Evolutionary conservation across 352 stramenopile genomes (phyloP), one percentile per base, ranked within the genome.

Genomic region (Phytophthora pini): DNA sequence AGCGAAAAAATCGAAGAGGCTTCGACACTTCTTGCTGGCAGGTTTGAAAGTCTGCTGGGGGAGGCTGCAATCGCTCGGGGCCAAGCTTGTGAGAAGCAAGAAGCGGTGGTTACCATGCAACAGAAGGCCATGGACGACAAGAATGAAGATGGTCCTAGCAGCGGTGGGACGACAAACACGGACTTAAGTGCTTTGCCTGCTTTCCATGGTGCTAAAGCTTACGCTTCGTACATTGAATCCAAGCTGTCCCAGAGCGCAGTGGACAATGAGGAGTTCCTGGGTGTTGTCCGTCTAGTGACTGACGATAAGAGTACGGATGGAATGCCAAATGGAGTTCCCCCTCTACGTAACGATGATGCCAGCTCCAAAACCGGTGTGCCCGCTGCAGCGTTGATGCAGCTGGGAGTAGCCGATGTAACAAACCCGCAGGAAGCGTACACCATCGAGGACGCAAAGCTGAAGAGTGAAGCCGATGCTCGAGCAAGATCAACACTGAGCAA

Each of bases 391-490:
- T 56, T 74, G 27, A 45, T 55, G 7, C 39, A 87, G 22, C 47
- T 89, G 3, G 80, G 94, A 50, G 79, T 82, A 24, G 55, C 78
- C 1, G 92, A 98, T 41, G 66, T 97, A n/a, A 49, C 62, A 10
- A 90, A 93, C 59, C 72, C 82, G 3, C 63, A 68, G 15, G 77
- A 86, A 27, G 87, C 87, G 9, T 98, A 98, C 73, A 97, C 88
- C 40, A 97, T 98, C 56, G 87, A 98, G 70, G 90, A 98, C 17
- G 90, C 87, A 40, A 96, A 97, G 56, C 74, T 95, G 7, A 94
- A 97, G 63, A 95, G 85, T 40, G 93, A 98, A 53, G 88, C 90
- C 4, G 90, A 98, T 54, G 84, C 84, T 4, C 74, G 76, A 10
- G 78, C 71, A 1, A 84, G 70, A 11, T 62, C 76, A 2, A 82